Percentiles rank a stretch among this genome's conserved stretches.
Conservation (phyloP, 2,329 filamentous ascomycete genomes). For the Leptographium flavum region DNA sequence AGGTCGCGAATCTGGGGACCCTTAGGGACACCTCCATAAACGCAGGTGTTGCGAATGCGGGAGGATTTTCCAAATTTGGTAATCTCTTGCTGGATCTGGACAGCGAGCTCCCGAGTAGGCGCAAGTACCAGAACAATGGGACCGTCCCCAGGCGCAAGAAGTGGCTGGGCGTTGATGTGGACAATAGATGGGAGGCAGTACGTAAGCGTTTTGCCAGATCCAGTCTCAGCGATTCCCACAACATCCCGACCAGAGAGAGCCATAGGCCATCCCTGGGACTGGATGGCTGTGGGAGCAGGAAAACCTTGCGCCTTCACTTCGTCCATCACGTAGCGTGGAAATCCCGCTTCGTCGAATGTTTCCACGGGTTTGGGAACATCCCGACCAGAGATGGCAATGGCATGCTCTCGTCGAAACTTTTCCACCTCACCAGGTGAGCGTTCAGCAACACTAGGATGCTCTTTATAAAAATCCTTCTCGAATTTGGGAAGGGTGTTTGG, state of each 20-base stretch:
- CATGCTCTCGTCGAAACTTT: slow-evolving; percentile 71
- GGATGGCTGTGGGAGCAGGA: slow-evolving; percentile 82
- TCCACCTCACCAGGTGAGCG: slow-evolving; percentile 71
- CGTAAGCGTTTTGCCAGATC: slow-evolving; percentile 96
- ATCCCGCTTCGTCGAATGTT: slow-evolving; percentile 94
- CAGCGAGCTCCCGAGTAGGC: slow-evolving; percentile 91
- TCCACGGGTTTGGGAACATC: slow-evolving; percentile 89
- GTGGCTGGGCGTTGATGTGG: slow-evolving; percentile 97
- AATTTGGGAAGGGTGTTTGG: slow-evolving; percentile 74
- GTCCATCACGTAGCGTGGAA: slow-evolving; percentile 92
- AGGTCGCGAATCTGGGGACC: slow-evolving; percentile 94
- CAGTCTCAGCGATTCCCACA: slow-evolving; percentile 97
- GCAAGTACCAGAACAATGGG: slow-evolving; percentile 94
- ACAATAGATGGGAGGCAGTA: slow-evolving; percentile 98
- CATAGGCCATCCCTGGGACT: slow-evolving; percentile 99
- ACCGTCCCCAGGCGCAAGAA: slow-evolving; percentile 86
- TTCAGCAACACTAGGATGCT: slow-evolving; percentile 62
- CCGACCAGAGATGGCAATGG: slow-evolving; percentile 67
- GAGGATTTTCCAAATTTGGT: slow-evolving; percentile 98
- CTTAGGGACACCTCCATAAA: slow-evolving; percentile 98
- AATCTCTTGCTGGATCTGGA: slow-evolving; percentile 97
- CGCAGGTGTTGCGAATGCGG: slow-evolving; percentile 94
- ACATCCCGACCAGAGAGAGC: slow-evolving; percentile 95
- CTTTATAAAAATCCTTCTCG: slow-evolving; percentile 99
- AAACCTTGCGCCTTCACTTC: slow-evolving; percentile 99